Percentiles rank a stretch among this genome's conserved stretches.
These are phyloP conservation scores for Urostyla sp. DNA, from an alignment of 73 alveolate species.

Conservation along the genomic window DNA sequence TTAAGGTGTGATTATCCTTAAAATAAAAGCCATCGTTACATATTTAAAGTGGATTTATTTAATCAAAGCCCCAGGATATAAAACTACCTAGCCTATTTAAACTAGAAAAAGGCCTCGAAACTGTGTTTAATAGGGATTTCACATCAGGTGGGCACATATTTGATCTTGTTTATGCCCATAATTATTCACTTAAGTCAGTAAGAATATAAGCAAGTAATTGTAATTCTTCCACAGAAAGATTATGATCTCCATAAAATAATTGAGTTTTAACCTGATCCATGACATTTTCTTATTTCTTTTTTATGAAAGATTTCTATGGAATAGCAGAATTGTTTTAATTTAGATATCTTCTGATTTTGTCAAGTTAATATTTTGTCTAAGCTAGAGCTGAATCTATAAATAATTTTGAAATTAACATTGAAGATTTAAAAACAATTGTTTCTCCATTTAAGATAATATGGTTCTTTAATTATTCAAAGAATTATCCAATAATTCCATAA, in stretches of 20 bases:
- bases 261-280: neutral
- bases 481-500: neutral
- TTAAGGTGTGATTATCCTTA: constrained; percentile 42
- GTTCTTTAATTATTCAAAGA: neutral
- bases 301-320: constrained; percentile 3
- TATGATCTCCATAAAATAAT: constrained; percentile 19
- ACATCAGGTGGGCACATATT: constrained; percentile 10
- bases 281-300: constrained; percentile 4
- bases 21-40: constrained; percentile 36
- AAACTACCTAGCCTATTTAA: constrained; percentile 38
- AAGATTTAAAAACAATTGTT: neutral
- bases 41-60: neutral
- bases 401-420: constrained; percentile 12
- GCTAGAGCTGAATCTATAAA: neutral
- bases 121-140: neutral
- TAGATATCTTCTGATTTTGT: constrained; percentile 22
- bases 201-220: constrained; percentile 3
- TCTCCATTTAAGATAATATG: neutral
- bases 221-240: constrained; percentile 49
- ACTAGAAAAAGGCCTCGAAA: constrained; percentile 45
- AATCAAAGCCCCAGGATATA: constrained; percentile 15
- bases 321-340: constrained; percentile 6
- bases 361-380: constrained; percentile 12
- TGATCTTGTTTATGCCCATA: constrained; percentile 29
- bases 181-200: constrained; percentile 24